These are phyloP conservation scores for Sorghum bicolor DNA, from an alignment of 176 grass and related monocot genomes.

Conservation along the genomic window Sorghum_bicolor_NCBIv3 NC_012872.2:67571501-67572000, in stretches of 20 bases:
- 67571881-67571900: background rate
- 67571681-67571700: background rate
- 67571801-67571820: background rate
- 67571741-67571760: background rate
- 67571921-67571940: conserved; percentile 1
- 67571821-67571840: background rate
- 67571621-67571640: background rate
- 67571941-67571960: conserved; percentile 20
- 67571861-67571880: background rate
- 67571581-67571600: background rate
- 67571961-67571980: background rate
- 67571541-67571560: background rate
- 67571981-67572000: background rate
- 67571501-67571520: background rate
- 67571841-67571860: background rate
- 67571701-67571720: background rate
- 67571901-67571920: background rate
- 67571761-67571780: background rate
- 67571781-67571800: background rate
- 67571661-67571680: background rate
- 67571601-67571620: background rate
- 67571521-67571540: background rate
- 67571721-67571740: conserved; percentile 7
- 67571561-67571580: background rate
- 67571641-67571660: background rate